Percentiles rank a stretch among this genome's conserved stretches.
phyloP scores from a whole-genome alignment of 495 filamentous ascomycete species.

The Hyaloscypha bicolor region DNA sequence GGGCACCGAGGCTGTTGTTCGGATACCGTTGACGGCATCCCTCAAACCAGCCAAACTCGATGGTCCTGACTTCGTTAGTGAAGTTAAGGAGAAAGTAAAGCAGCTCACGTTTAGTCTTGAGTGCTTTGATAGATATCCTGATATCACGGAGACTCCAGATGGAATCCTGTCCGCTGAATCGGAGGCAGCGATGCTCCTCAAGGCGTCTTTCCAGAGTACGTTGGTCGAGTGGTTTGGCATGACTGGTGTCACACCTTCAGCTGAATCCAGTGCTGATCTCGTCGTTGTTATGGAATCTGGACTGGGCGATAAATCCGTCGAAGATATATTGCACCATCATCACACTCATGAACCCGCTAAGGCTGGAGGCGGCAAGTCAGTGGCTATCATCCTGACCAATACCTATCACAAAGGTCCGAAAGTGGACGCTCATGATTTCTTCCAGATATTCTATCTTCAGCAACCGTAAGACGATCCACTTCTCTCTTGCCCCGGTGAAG shows the following conservation, averaged over 20 bases:
- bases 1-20: conserved; percentile 63
- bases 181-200: conserved; percentile 37
- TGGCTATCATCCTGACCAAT: conserved; percentile 34
- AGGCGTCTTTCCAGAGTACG: conserved; percentile 34
- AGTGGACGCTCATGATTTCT: conserved; percentile 16
- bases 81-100: conserved; percentile 29
- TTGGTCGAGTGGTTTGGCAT: conserved; percentile 45
- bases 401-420: conserved; percentile 25
- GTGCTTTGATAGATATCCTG: conserved; percentile 40
- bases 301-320: conserved; percentile 28
- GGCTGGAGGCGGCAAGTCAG: conserved; percentile 22
- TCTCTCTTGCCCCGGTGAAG: neutral
- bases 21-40: conserved; percentile 43
- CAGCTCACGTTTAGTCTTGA: conserved; percentile 36
- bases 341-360: conserved; percentile 17
- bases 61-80: conserved; percentile 15
- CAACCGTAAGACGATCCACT: conserved; percentile 37
- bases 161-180: conserved; percentile 34
- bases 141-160: conserved; percentile 38
- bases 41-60: conserved; percentile 14
- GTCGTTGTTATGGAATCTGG: conserved; percentile 23
- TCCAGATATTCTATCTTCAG: conserved; percentile 30
- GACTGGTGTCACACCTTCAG: conserved; percentile 17
- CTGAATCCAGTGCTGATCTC: conserved; percentile 13
- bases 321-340: conserved; percentile 29